Percentiles rank a stretch among this genome's conserved stretches.
phyloP scores from a whole-genome alignment of 352 stramenopile species.

The Phytopythium cucurbitacearum region DNA sequence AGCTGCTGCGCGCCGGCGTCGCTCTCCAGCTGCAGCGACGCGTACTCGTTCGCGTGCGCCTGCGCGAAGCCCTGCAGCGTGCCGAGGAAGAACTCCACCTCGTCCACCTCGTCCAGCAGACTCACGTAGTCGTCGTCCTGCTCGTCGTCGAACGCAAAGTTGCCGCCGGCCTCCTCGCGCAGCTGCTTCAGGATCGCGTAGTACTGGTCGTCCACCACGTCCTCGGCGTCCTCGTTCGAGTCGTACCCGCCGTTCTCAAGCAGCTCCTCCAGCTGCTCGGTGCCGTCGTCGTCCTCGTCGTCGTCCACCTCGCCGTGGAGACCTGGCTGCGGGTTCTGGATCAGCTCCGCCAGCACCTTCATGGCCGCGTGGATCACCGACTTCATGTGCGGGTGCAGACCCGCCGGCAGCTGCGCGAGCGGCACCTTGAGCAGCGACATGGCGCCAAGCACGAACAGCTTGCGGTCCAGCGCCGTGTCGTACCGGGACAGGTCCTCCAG shows the following conservation, averaged over 20 bases:
- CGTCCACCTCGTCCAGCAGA: slow-evolving; percentile 91
- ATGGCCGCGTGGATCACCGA: slow-evolving; percentile 81
- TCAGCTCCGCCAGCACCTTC: slow-evolving; percentile 80
- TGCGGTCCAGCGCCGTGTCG: slow-evolving; percentile 85
- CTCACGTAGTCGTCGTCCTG: slow-evolving; percentile 92
- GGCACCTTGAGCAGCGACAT: slow-evolving; percentile 90
- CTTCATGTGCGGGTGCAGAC: slow-evolving; percentile 86
- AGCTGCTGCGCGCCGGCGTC: slow-evolving; percentile 54
- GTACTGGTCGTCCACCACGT: slow-evolving; percentile 93
- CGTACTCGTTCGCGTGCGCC: slow-evolving; percentile 45
- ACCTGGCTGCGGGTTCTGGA: slow-evolving; percentile 51
- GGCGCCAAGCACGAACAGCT: slow-evolving; percentile 91
- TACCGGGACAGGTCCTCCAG: slow-evolving; percentile 82
- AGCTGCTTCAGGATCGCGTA: slow-evolving; percentile 92
- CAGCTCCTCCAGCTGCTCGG: slow-evolving; percentile 76
- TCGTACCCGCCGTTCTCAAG: slow-evolving; percentile 91
- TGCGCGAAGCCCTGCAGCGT: slow-evolving; percentile 80
- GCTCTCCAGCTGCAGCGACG: slow-evolving; percentile 54
- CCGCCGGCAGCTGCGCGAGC: slow-evolving; percentile 68
- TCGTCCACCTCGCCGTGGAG: slow-evolving; percentile 58
- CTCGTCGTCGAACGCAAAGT: slow-evolving; percentile 76
- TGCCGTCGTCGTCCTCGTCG: slow-evolving; percentile 37
- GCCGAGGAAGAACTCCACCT: slow-evolving; percentile 89
- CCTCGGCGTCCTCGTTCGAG: slow-evolving; percentile 86
- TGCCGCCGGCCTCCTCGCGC: slow-evolving; percentile 82